phyloP scores from a whole-genome alignment of 495 filamentous ascomycete genomes.

The Aspergillus cristatus region DNA sequence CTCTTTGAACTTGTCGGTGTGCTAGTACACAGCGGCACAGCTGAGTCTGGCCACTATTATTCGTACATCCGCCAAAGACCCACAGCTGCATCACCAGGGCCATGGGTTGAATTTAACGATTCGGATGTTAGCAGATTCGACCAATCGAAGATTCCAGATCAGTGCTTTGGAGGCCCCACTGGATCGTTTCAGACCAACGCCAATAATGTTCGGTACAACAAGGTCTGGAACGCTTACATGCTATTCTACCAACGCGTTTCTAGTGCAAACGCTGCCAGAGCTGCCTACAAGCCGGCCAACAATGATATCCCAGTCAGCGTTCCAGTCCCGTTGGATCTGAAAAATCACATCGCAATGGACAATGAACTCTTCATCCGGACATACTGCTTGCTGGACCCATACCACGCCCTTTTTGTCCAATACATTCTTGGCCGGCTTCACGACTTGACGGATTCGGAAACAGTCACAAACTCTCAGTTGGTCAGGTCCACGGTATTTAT shows the following conservation, averaged over 20 bases:
- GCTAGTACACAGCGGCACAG: constrained; percentile 84
- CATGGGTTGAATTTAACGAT: constrained; percentile 94
- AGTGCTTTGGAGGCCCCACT: constrained; percentile 72
- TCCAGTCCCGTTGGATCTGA: constrained; percentile 44
- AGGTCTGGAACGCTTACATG: constrained; percentile 90
- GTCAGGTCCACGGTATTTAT: constrained; percentile 57
- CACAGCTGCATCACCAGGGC: constrained; percentile 34
- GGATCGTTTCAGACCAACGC: constrained; percentile 34
- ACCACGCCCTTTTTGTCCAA: constrained; percentile 59
- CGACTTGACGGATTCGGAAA: constrained; percentile 27
- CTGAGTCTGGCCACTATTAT: constrained; percentile 95
- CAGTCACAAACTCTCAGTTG: constrained; percentile 40
- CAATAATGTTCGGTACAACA: constrained; percentile 43
- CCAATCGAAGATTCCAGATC: constrained; percentile 55
- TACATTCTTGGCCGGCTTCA: constrained; percentile 45
- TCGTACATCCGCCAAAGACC: constrained; percentile 84
- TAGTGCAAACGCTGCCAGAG: constrained; percentile 38
- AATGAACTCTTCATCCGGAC: constrained; percentile 66
- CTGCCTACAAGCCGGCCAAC: constrained; percentile 19
- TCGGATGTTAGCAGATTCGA: constrained; percentile 70
- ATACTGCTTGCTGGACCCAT: constrained; percentile 72
- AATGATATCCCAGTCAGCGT: constrained; percentile 44
- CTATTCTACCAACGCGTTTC: constrained; percentile 87
- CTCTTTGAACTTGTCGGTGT: constrained; percentile 87
- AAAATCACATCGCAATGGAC: constrained; percentile 55